A percentile compares a stretch with the other conserved stretches of the same genome.
Conservation (phyloP, 768 basidiomycete species). For the Pluteus cervinus region DNA sequence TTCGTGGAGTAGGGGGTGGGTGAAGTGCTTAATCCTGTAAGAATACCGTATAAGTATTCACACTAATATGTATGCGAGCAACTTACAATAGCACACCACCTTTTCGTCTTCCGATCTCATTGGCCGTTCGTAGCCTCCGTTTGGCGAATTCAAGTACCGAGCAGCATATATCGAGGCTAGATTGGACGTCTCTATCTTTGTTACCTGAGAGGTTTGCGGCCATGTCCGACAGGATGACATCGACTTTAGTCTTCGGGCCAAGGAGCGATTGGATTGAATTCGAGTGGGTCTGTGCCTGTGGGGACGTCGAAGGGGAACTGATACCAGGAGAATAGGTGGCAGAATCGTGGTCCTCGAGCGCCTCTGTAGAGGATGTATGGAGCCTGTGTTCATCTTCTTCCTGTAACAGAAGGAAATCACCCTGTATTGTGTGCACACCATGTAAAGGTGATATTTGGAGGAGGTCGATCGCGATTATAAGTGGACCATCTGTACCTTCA, state of each 20-base stretch:
- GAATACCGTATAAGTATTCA: slow-evolving; percentile 5
- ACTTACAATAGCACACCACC: slow-evolving; percentile 59
- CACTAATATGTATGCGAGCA: slow-evolving; percentile 7
- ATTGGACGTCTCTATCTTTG: slow-evolving; percentile 53
- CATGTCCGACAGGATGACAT: slow-evolving; percentile 88
- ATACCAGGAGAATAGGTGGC: no score
- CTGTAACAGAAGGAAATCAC: slow-evolving; percentile 89
- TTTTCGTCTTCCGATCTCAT: slow-evolving; percentile 31
- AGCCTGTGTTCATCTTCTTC: no score
- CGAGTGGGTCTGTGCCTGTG: no score
- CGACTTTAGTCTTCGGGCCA: slow-evolving; percentile 39
- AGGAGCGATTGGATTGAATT: slow-evolving; percentile 38
- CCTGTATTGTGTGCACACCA: slow-evolving; percentile 68
- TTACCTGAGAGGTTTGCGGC: slow-evolving; percentile 80
- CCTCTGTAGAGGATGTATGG: no score
- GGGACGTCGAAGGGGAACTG: no score
- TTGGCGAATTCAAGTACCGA: slow-evolving; percentile 68
- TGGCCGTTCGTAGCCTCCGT: slow-evolving; percentile 42
- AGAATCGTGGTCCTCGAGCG: no score
- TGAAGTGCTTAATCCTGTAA: slow-evolving; percentile 78
- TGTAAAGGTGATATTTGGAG: slow-evolving; percentile 65
- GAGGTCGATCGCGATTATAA: slow-evolving; percentile 82
- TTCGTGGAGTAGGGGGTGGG: slow-evolving; percentile 60
- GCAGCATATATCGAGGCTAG: slow-evolving; percentile 66
- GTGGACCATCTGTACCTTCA: no score